These are phyloP conservation scores for Sphenostylis stenocarpa DNA, from an alignment of 306 rosid genomes.

Conservation along the genomic window DNA sequence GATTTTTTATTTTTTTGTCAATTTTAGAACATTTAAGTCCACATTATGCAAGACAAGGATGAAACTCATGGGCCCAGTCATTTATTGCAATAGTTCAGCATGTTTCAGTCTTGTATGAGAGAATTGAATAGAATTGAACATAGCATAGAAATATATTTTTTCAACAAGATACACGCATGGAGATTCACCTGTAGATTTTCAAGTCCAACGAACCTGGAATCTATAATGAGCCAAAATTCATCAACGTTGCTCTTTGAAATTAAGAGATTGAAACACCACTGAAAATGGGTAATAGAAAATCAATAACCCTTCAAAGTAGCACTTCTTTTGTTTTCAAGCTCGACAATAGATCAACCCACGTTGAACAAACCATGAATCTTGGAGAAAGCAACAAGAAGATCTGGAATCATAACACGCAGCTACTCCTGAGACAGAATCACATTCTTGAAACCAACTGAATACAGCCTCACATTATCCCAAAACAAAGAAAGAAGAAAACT, in stretches of 20 bases:
- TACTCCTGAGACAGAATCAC: neutral
- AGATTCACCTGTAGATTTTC: conserved; percentile 16
- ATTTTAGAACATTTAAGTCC: neutral
- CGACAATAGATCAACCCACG: neutral
- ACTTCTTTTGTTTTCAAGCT: neutral
- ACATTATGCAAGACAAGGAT: neutral
- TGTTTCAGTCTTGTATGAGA: neutral
- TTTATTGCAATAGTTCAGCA: neutral
- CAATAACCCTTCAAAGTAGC: neutral
- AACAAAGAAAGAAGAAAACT: conserved; percentile 5
- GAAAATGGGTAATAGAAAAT: neutral
- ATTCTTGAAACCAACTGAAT: neutral
- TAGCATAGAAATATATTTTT: neutral
- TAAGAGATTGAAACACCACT: neutral
- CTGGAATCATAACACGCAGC: neutral
- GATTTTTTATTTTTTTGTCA: neutral
- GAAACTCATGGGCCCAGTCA: neutral
- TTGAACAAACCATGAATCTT: neutral
- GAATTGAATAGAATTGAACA: neutral
- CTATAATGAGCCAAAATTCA: neutral
- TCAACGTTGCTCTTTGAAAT: neutral
- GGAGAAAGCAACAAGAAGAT: neutral
- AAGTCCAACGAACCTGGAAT: neutral
- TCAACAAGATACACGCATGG: neutral
- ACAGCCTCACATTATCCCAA: neutral